Percentiles rank a stretch among this genome's conserved stretches.
These are phyloP conservation scores for Leccinum arenicola DNA, from an alignment of 768 basidiomycete genomes.

Conservation along the genomic window DNA sequence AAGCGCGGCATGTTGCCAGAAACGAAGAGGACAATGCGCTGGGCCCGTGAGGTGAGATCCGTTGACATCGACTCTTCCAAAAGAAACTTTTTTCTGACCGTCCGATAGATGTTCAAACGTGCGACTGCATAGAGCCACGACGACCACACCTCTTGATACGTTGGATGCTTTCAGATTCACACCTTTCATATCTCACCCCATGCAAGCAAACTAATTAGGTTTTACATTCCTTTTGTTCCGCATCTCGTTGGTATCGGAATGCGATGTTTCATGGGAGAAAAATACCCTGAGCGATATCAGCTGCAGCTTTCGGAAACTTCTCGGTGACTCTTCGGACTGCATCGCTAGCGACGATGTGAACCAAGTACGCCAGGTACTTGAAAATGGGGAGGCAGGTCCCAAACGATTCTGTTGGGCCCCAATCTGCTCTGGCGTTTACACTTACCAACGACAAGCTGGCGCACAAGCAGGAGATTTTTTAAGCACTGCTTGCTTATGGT, in stretches of 20 bases:
- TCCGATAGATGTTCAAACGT: constrained; percentile 67
- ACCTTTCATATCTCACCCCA: constrained; percentile 30
- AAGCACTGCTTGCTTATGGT: too few species aligned
- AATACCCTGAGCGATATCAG: too few species aligned
- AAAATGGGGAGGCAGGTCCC: too few species aligned
- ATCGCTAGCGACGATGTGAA: too few species aligned
- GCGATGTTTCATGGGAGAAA: too few species aligned
- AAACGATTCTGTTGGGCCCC: too few species aligned
- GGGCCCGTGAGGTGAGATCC: constrained; percentile 82
- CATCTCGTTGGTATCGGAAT: constrained; percentile 1
- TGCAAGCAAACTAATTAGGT: constrained; percentile 51
- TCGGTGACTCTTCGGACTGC: too few species aligned
- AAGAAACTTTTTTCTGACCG: neutral
- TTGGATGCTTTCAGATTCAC: constrained; percentile 31
- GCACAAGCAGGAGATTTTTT: too few species aligned
- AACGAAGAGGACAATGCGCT: constrained; percentile 86
- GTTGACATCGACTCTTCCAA: neutral
- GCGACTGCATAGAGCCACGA: constrained; percentile 62
- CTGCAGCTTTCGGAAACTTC: too few species aligned
- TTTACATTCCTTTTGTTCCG: constrained; percentile 16
- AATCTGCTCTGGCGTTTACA: too few species aligned
- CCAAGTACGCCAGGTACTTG: too few species aligned
- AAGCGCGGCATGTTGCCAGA: constrained; percentile 73
- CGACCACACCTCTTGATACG: constrained; percentile 13
- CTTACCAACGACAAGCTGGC: too few species aligned